Conservation (phyloP, 1,284 basidiomycete genomes). For the Pseudozyma hubeiensis region DNA sequence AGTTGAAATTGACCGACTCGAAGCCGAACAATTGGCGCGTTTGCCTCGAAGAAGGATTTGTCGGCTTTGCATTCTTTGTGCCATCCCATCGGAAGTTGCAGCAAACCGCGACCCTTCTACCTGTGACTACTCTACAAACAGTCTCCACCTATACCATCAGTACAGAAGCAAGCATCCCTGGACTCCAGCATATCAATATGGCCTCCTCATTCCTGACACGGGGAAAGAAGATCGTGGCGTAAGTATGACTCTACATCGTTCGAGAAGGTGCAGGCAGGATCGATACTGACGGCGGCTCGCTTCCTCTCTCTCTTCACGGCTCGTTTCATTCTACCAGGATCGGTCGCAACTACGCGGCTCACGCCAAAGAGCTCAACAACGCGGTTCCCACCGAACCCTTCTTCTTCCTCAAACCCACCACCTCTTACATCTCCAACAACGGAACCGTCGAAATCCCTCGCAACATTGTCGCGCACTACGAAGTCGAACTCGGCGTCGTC, state of each 20-base stretch:
- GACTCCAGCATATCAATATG: conserved; percentile 11
- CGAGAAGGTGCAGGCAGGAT: background rate
- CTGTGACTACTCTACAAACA: background rate
- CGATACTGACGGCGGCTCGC: background rate
- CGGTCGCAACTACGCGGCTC: conserved; percentile 74
- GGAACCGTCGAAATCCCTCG: conserved; percentile 86
- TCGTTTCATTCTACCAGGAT: conserved; percentile 44
- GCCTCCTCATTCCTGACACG: conserved; percentile 35
- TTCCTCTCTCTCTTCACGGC: background rate
- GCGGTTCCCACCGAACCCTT: conserved; percentile 92
- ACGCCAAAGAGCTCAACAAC: conserved; percentile 92
- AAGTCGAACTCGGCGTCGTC: conserved; percentile 97
- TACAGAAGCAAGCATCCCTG: background rate
- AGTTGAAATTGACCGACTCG: background rate
- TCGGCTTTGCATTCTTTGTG: conserved; percentile 24
- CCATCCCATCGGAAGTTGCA: too few species aligned
- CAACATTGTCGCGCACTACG: conserved; percentile 87
- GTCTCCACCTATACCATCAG: conserved; percentile 10
- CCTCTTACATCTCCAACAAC: conserved; percentile 81
- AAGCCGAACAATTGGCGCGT: conserved; percentile 2
- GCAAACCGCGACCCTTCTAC: background rate
- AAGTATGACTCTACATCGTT: conserved; percentile 8
- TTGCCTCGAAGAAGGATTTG: conserved; percentile 16
- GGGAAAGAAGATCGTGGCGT: conserved; percentile 55
- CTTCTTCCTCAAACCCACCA: conserved; percentile 97